Conservation (phyloP, 2,329 filamentous ascomycete genomes). For the Tolypocladium nubicola region DNA sequence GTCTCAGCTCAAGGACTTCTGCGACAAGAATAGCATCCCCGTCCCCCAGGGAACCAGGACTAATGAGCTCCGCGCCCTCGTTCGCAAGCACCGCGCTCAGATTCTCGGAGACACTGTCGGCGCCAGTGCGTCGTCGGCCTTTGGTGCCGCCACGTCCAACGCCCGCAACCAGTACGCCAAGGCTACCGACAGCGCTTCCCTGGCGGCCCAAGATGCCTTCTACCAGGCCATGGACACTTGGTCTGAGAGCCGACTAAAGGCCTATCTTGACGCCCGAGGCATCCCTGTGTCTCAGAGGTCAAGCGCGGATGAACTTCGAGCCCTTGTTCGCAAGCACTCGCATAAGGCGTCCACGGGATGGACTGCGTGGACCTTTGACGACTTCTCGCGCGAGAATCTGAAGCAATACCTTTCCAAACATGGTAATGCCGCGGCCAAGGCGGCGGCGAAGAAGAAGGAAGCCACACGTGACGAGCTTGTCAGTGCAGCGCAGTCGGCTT, state of each 20-base stretch:
- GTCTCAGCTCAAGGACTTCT: slow-evolving; percentile 79
- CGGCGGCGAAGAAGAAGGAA: slow-evolving; percentile 50
- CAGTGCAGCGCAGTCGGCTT: slow-evolving; percentile 50
- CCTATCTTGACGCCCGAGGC: slow-evolving; percentile 66
- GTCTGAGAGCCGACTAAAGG: slow-evolving; percentile 70
- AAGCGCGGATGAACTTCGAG: slow-evolving; percentile 63
- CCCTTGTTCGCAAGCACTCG: slow-evolving; percentile 61
- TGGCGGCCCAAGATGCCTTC: slow-evolving; percentile 57
- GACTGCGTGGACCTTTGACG: slow-evolving; percentile 71
- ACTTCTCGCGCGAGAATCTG: slow-evolving; percentile 61
- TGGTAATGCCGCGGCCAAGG: slow-evolving; percentile 44
- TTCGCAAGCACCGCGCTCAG: slow-evolving; percentile 74
- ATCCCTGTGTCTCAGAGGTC: slow-evolving; percentile 62
- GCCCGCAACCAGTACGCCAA: slow-evolving; percentile 68
- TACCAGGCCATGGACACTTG: slow-evolving; percentile 50
- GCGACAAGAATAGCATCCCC: slow-evolving; percentile 75
- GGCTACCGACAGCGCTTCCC: slow-evolving; percentile 58
- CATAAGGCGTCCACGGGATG: slow-evolving; percentile 60
- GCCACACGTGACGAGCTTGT: slow-evolving; percentile 65
- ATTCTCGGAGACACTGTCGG: slow-evolving; percentile 56
- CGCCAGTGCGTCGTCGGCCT: slow-evolving; percentile 46
- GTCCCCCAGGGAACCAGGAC: slow-evolving; percentile 86
- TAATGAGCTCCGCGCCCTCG: slow-evolving; percentile 82
- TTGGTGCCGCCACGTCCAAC: slow-evolving; percentile 62
- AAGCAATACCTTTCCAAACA: slow-evolving; percentile 43